Evolutionary conservation across 1,139 yeast genomes (phyloP).

Genomic region (Yamadazyma friedrichii): DNA sequence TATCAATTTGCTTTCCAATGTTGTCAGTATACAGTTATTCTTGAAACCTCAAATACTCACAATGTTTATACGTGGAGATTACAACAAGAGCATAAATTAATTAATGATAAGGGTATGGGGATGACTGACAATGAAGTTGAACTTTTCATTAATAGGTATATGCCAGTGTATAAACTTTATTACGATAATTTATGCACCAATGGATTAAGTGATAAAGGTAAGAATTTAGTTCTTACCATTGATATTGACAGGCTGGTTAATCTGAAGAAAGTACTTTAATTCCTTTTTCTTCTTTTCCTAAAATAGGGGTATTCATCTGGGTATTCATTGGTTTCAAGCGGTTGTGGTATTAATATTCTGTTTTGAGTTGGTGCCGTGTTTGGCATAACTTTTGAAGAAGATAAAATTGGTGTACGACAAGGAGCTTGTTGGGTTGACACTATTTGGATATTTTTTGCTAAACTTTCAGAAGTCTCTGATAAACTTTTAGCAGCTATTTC

Average conservation of each 20-base stretch:
- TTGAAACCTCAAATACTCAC: conserved; percentile 53
- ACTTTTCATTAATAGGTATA: conserved; percentile 73
- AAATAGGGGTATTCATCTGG: not conserved
- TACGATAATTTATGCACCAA: conserved; percentile 33
- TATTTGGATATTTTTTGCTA: not conserved
- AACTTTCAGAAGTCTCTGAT: not conserved
- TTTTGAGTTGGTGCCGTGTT: not conserved
- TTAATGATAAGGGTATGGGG: conserved; percentile 57
- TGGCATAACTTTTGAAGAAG: not conserved
- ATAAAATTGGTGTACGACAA: too few species aligned
- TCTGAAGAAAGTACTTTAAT: not conserved
- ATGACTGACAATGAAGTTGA: conserved; percentile 75
- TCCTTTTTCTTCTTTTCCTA: not conserved
- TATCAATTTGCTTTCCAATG: conserved; percentile 4
- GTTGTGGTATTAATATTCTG: not conserved
- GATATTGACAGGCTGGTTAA: conserved; percentile 4
- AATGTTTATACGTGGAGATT: conserved; percentile 80
- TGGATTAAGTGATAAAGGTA: conserved; percentile 8
- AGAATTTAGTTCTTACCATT: conserved; percentile 7
- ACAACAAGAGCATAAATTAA: conserved; percentile 78
- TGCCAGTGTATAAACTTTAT: conserved; percentile 80
- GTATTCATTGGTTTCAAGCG: too few species aligned
- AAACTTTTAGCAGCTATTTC: not conserved
- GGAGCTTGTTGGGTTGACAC: too few species aligned
- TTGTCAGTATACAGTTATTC: conserved; percentile 43